A percentile compares a stretch with the other conserved stretches of the same genome.
phyloP scores from a whole-genome alignment of 331 rosid species.

The Acacia pycnantha region DNA sequence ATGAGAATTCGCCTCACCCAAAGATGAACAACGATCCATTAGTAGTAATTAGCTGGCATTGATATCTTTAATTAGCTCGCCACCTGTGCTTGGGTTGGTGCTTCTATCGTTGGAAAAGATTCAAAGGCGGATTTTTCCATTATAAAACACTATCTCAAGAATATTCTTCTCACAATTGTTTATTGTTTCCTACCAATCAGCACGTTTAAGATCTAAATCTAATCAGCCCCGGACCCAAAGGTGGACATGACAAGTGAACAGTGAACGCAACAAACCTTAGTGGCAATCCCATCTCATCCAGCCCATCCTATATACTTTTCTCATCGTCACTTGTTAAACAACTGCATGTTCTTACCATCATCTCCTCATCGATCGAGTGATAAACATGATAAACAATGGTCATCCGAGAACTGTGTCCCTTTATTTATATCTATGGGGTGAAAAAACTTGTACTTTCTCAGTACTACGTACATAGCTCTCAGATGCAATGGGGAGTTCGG shows the following conservation, averaged over 20 bases:
- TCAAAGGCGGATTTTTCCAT: constrained; percentile 11
- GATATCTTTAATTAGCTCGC: not conserved
- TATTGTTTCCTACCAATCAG: not conserved
- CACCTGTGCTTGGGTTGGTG: constrained; percentile 21
- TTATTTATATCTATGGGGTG: not conserved
- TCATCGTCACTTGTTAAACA: not conserved
- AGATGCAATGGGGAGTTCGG: not conserved
- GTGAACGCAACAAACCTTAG: not conserved
- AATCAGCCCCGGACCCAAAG: not conserved
- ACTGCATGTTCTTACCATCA: not conserved
- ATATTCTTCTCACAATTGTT: constrained; percentile 3
- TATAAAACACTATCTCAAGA: not conserved
- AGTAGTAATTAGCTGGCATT: not conserved
- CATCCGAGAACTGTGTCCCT: not conserved
- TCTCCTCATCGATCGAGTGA: not conserved
- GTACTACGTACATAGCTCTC: not conserved
- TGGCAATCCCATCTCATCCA: constrained; percentile 11
- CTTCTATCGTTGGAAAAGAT: constrained; percentile 8
- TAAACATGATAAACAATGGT: not conserved
- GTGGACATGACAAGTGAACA: not conserved
- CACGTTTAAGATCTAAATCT: not conserved
- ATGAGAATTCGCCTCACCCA: constrained; percentile 12
- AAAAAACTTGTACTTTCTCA: not conserved
- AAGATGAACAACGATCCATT: not conserved
- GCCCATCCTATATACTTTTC: not conserved